Conservation (phyloP, 2,329 filamentous ascomycete species). For the Bipolaris zeicola region DNA sequence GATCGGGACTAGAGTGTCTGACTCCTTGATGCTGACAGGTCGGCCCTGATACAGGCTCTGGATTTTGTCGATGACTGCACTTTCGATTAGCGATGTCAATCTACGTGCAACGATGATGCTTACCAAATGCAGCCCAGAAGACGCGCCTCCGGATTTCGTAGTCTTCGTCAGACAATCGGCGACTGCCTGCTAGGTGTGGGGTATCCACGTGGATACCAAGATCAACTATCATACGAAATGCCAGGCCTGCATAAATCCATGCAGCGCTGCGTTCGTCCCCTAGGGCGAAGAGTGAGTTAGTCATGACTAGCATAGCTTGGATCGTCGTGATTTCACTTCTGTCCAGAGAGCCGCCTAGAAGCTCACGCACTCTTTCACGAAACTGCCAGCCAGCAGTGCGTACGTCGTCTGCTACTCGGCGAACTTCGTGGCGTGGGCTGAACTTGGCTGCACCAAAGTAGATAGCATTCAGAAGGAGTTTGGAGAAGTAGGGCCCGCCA, state of each 20-base stretch:
- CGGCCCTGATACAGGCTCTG: constrained; percentile 62
- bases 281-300: constrained; percentile 57
- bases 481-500: constrained; percentile 62
- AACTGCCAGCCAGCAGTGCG: constrained; percentile 58
- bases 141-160: constrained; percentile 53
- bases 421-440: constrained; percentile 53
- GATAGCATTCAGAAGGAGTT: constrained; percentile 62
- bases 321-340: constrained; percentile 61
- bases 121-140: constrained; percentile 54
- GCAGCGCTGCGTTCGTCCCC: constrained; percentile 59
- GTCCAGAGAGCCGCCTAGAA: constrained; percentile 56
- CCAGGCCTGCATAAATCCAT: constrained; percentile 64
- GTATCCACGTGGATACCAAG: constrained; percentile 59
- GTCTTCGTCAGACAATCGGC: constrained; percentile 53
- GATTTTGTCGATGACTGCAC: constrained; percentile 55
- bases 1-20: constrained; percentile 55
- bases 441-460: constrained; percentile 57
- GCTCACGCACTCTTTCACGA: constrained; percentile 53
- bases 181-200: constrained; percentile 35
- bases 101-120: neutral
- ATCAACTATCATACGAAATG: constrained; percentile 62
- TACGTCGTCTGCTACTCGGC: constrained; percentile 53
- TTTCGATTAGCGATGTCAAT: constrained; percentile 10
- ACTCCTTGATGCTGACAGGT: constrained; percentile 55
- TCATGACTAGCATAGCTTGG: constrained; percentile 60